Percentiles rank a stretch among this genome's conserved stretches.
phyloP scores from a whole-genome alignment of 805 yeast genomes.

The Metschnikowia orientalis region DNA sequence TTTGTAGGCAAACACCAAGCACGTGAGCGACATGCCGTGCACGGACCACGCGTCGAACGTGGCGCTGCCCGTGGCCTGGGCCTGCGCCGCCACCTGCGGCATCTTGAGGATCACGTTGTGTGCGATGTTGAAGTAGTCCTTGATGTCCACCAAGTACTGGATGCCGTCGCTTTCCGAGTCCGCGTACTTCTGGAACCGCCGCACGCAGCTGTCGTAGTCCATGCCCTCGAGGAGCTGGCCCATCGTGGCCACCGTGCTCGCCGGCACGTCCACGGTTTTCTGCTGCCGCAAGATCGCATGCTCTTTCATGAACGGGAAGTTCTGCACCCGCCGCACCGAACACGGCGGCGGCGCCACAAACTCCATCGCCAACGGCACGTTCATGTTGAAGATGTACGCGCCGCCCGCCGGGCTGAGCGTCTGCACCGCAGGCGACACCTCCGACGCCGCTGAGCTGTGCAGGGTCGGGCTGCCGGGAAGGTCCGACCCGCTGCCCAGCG shows the following conservation, averaged over 20 bases:
- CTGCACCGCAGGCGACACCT: constrained; percentile 2
- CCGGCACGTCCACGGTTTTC: constrained; percentile 5
- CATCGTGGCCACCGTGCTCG: constrained; percentile 1
- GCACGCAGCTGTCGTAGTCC: constrained; percentile 5
- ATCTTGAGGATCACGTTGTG: constrained; percentile 5
- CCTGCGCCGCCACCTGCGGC: constrained; percentile 4
- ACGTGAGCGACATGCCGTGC: constrained; percentile 8
- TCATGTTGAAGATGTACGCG: constrained; percentile 5
- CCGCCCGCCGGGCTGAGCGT: constrained; percentile 2
- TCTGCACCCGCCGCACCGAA: constrained; percentile 7
- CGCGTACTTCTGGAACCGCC: constrained; percentile 9
- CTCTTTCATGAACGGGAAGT: constrained; percentile 8
- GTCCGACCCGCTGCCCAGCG: neutral
- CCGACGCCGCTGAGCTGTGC: constrained; percentile 3
- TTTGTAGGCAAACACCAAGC: constrained; percentile 9
- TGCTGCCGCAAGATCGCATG: constrained; percentile 8
- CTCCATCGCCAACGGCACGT: constrained; percentile 10
- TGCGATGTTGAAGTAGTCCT: constrained; percentile 13
- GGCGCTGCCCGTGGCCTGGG: constrained; percentile 3
- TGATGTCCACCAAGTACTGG: constrained; percentile 12
- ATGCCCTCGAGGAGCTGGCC: constrained; percentile 5
- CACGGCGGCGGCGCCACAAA: constrained; percentile 8
- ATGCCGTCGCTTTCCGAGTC: constrained; percentile 10
- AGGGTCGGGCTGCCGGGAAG: constrained; percentile 1
- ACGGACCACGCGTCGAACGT: constrained; percentile 8